Evolutionary conservation across 352 stramenopile species (phyloP).

Genomic region (Globisporangium alternatum): DNA sequence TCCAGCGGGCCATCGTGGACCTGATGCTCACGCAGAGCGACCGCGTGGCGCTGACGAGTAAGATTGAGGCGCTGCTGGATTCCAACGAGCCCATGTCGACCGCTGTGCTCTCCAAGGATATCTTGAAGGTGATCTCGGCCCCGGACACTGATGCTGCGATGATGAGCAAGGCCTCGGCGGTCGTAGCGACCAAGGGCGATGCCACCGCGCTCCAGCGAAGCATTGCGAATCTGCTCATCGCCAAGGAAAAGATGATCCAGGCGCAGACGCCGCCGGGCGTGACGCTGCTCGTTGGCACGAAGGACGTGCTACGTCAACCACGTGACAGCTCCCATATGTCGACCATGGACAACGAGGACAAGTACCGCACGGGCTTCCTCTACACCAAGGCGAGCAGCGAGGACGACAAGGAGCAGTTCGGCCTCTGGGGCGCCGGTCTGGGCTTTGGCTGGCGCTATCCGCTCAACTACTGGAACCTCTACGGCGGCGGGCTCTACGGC

Average conservation of each 20-base stretch:
- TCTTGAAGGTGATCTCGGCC: slow-evolving; percentile 19
- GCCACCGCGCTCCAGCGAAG: slow-evolving; percentile 4
- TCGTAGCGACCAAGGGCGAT: slow-evolving; percentile 28
- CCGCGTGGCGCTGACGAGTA: slow-evolving; percentile 19
- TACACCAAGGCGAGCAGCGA: slow-evolving; percentile 1
- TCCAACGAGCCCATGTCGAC: slow-evolving; percentile 3
- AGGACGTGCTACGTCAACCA: slow-evolving; percentile 24
- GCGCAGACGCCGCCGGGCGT: slow-evolving; percentile 15
- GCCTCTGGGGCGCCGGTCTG: background rate
- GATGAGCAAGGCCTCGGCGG: slow-evolving; percentile 35
- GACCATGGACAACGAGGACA: background rate
- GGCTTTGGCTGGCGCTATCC: slow-evolving; percentile 19
- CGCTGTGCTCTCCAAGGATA: slow-evolving; percentile 16
- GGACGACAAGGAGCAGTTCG: slow-evolving; percentile 9
- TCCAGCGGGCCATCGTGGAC: slow-evolving; percentile 17
- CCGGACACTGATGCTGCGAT: slow-evolving; percentile 20
- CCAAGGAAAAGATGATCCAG: slow-evolving; percentile 11
- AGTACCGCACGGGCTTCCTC: slow-evolving; percentile 1
- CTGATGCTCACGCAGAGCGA: slow-evolving; percentile 33
- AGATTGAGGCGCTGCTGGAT: slow-evolving; percentile 16
- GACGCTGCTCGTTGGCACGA: slow-evolving; percentile 19
- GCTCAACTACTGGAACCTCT: slow-evolving; percentile 21
- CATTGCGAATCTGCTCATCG: slow-evolving; percentile 25
- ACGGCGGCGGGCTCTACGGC: slow-evolving; percentile 13
- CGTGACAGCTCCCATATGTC: slow-evolving; percentile 23